A percentile compares a stretch with the other conserved stretches of the same genome.
phyloP scores from a whole-genome alignment of 495 filamentous ascomycete genomes.

The Podospora pseudopauciseta region DNA sequence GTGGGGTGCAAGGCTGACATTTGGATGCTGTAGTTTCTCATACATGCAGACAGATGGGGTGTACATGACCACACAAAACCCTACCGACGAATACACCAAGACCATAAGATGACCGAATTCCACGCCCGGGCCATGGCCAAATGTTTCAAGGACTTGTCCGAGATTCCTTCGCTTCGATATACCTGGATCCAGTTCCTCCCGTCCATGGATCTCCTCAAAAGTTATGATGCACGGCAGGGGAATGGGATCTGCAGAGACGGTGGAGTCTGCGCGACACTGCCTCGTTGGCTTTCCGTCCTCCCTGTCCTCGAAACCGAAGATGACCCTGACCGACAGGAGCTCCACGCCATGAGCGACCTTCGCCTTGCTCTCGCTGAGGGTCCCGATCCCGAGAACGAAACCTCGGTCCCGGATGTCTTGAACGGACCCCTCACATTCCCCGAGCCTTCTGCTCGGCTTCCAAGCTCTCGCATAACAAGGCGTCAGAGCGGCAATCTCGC shows the following conservation, averaged over 20 bases:
- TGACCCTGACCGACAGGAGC: background rate
- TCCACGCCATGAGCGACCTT: background rate
- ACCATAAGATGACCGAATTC: background rate
- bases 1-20: background rate
- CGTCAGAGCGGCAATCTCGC: background rate
- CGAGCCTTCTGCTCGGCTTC: background rate
- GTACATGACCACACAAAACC: background rate
- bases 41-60: background rate
- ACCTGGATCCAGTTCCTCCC: background rate
- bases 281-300: background rate
- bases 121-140: background rate
- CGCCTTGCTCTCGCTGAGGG: background rate
- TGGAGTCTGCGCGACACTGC: background rate
- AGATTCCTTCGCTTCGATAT: background rate
- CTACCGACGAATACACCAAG: background rate
- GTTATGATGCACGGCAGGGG: background rate
- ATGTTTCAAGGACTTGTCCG: background rate
- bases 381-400: background rate
- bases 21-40: background rate
- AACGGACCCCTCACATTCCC: background rate
- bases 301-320: background rate
- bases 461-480: background rate
- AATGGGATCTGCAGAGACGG: background rate
- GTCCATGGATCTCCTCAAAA: background rate
- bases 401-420: background rate